Conservation (phyloP, 2,329 filamentous ascomycete species). For the Kalaharituber pfeilii region DNA sequence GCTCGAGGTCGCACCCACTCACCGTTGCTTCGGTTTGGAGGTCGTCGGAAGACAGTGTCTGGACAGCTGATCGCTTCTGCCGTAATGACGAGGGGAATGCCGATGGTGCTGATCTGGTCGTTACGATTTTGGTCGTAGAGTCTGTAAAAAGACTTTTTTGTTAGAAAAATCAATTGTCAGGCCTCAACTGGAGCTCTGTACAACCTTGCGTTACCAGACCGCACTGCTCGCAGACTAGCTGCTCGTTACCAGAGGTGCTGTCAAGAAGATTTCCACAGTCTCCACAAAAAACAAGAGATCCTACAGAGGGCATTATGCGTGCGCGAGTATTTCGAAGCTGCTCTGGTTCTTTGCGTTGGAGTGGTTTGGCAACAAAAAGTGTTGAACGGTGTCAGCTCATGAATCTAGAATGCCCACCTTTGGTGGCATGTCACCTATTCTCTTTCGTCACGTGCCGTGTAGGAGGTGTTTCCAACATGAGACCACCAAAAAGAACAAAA, state of each 20-base stretch:
- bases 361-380: too few species aligned
- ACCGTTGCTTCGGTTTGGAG: conserved; percentile 51
- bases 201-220: conserved; percentile 68
- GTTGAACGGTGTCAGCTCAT: too few species aligned
- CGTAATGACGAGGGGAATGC: conserved; percentile 83
- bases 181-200: background rate
- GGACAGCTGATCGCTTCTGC: conserved; percentile 70
- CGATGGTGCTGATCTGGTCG: conserved; percentile 69
- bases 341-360: too few species aligned
- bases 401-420: too few species aligned
- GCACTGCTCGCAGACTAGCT: conserved; percentile 72
- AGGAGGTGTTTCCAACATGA: too few species aligned
- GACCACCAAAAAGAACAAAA: too few species aligned
- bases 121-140: conserved; percentile 54
- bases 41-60: conserved; percentile 61
- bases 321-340: too few species aligned
- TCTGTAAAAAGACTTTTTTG: conserved; percentile 33
- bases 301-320: conserved; percentile 91
- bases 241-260: conserved; percentile 55
- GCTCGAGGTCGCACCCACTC: conserved; percentile 1
- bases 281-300: conserved; percentile 79
- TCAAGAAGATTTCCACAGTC: conserved; percentile 85
- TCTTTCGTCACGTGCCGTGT: too few species aligned
- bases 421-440: too few species aligned
- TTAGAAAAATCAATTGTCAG: conserved; percentile 1